A percentile compares a stretch with the other conserved stretches of the same genome.
Evolutionary conservation across 768 basidiomycete species (phyloP).

Genomic region (Galerina marginata): DNA sequence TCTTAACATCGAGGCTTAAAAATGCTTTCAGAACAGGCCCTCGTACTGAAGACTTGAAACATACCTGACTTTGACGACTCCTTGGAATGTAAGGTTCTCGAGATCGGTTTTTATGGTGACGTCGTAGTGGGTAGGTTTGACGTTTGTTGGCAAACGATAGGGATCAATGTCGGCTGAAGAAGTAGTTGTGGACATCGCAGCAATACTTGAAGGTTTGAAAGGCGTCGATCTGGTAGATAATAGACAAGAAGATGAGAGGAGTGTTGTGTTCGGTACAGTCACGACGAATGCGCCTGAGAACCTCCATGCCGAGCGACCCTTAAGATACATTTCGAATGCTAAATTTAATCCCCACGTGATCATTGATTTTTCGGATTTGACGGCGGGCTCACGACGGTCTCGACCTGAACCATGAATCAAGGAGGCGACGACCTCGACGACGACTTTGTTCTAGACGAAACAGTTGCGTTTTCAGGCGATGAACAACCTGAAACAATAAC

Average conservation of each 20-base stretch:
- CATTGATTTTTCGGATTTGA: not conserved
- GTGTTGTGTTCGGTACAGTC: conserved; percentile 6
- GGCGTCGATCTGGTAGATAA: conserved; percentile 21
- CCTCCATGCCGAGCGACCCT: not conserved
- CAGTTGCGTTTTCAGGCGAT: conserved; percentile 66
- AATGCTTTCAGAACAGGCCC: not conserved
- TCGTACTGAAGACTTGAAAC: conserved; percentile 18
- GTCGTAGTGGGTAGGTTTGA: conserved; percentile 80
- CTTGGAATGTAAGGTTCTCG: conserved; percentile 73
- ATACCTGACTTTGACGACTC: conserved; percentile 74
- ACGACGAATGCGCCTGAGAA: too few relatives aligned
- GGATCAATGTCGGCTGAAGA: conserved; percentile 33
- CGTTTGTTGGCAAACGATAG: conserved; percentile 71
- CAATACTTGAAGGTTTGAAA: conserved; percentile 4
- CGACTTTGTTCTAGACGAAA: conserved; percentile 75
- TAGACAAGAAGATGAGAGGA: conserved; percentile 21
- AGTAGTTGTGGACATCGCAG: conserved; percentile 32
- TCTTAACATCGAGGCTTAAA: conserved; percentile 63
- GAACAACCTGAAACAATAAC: conserved; percentile 44
- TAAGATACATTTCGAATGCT: not conserved
- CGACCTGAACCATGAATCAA: conserved; percentile 33
- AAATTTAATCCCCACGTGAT: conserved; percentile 9
- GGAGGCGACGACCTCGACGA: conserved; percentile 85
- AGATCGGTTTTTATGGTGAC: conserved; percentile 84
- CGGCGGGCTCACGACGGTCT: too few relatives aligned